phyloP scores from a whole-genome alignment of 306 rosid species.

The Casuarina glauca region DNA sequence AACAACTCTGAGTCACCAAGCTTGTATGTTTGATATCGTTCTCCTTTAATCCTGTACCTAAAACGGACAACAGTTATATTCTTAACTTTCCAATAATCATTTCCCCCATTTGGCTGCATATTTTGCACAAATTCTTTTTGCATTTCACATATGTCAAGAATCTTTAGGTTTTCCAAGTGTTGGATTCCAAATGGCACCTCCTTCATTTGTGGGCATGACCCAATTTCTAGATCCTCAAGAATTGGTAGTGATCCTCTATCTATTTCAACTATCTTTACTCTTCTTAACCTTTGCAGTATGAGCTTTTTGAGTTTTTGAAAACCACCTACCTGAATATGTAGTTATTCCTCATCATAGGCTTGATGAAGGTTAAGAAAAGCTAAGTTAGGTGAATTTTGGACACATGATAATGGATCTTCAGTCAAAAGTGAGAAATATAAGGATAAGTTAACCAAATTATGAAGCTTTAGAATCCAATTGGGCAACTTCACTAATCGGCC shows the following conservation, averaged over 20 bases:
- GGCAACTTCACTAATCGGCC: conserved; percentile 21
- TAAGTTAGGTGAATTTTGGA: neutral
- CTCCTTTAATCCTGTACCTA: neutral
- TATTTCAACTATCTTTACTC: neutral
- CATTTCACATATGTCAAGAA: conserved; percentile 1
- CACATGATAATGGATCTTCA: conserved; percentile 3
- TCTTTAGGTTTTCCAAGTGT: neutral
- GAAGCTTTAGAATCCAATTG: conserved; percentile 17
- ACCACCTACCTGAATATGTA: conserved; percentile 6
- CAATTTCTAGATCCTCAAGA: conserved; percentile 2
- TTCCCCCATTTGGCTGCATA: neutral
- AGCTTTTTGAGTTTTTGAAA: conserved; percentile 4
- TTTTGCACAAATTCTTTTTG: neutral
- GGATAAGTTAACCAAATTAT: neutral
- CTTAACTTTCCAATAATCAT: conserved; percentile 4
- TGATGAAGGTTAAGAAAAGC: neutral
- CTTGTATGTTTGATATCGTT: neutral
- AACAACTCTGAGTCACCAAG: neutral
- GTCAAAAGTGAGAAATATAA: neutral
- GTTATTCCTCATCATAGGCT: conserved; percentile 15
- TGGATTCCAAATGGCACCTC: conserved; percentile 19
- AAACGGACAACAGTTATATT: neutral
- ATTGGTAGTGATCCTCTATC: conserved; percentile 5
- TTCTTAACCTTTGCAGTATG: neutral
- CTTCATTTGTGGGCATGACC: conserved; percentile 10